Conservation (phyloP, 305 asterid species). For the Andrographis paniculata region DNA sequence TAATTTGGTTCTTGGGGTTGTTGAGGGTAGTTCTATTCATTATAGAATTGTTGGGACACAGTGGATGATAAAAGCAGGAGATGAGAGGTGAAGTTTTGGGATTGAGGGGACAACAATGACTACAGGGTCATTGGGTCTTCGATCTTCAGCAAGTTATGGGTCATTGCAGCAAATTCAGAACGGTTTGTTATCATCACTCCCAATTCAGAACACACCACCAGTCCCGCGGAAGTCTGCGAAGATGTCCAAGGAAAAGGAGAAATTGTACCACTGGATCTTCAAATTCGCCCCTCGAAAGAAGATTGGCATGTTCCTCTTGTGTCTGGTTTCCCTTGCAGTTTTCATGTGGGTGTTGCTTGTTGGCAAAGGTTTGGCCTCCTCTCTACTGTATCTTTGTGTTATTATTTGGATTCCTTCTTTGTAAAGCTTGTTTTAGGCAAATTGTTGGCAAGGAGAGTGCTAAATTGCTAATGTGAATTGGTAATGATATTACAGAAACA, state of each 20-base stretch:
- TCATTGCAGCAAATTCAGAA: constrained; percentile 61
- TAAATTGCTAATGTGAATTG: not conserved
- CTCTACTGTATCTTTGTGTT: constrained; percentile 6
- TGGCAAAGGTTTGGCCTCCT: constrained; percentile 50
- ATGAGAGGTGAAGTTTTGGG: constrained; percentile 40
- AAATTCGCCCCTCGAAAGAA: constrained; percentile 57
- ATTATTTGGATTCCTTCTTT: not conserved
- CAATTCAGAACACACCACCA: constrained; percentile 42
- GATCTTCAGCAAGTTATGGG: constrained; percentile 78
- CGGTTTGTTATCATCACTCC: constrained; percentile 26
- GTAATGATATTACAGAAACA: not conserved
- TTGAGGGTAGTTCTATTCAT: not conserved
- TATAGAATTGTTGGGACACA: not conserved
- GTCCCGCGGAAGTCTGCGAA: constrained; percentile 42
- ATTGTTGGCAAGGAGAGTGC: not conserved
- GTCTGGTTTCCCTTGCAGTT: constrained; percentile 48
- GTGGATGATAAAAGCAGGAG: constrained; percentile 18
- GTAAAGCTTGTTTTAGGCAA: not conserved
- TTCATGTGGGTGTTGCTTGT: constrained; percentile 49
- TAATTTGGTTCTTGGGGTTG: not conserved
- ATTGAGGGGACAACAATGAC: constrained; percentile 58
- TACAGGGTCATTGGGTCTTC: constrained; percentile 75
- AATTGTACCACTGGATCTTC: constrained; percentile 42
- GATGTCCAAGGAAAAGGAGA: constrained; percentile 65
- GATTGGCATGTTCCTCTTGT: constrained; percentile 63